Conservation (phyloP, 257 asterid genomes). For the Plantago ovata region DNA sequence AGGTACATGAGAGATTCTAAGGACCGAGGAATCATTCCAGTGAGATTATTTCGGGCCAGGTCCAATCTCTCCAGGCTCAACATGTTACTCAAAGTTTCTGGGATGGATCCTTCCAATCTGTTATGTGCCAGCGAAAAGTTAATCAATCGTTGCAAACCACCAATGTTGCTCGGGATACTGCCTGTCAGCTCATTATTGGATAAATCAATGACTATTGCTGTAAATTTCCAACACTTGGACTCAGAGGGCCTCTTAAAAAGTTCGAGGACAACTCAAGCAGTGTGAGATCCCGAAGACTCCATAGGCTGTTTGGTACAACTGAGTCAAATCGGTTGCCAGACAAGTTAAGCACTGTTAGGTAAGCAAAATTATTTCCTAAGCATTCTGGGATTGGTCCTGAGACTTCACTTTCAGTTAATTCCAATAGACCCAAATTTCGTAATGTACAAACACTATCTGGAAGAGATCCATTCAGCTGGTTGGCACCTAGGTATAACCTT, state of each 20-base stretch:
- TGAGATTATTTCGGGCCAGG: constrained; percentile 26
- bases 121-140: constrained; percentile 25
- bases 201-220: constrained; percentile 5
- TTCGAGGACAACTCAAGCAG: constrained; percentile 25
- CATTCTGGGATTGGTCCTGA: constrained; percentile 28
- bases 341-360: constrained; percentile 8
- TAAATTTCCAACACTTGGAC: constrained; percentile 20
- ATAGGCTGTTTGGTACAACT: constrained; percentile 18
- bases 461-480: constrained; percentile 17
- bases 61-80: constrained; percentile 25
- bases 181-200: constrained; percentile 23
- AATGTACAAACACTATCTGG: constrained; percentile 5
- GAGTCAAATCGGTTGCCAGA: constrained; percentile 19
- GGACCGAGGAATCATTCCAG: constrained; percentile 28
- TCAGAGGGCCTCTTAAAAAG: constrained; percentile 17
- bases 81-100: constrained; percentile 13
- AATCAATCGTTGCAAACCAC: background rate
- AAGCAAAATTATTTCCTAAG: constrained; percentile 18
- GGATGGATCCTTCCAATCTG: constrained; percentile 22
- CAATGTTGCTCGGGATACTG: constrained; percentile 19
- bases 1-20: constrained; percentile 21
- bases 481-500: background rate
- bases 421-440: constrained; percentile 5
- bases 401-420: constrained; percentile 7
- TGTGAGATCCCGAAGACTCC: constrained; percentile 24